Conservation (phyloP, 441 rosid genomes). For the Eruca vesicaria region DNA sequence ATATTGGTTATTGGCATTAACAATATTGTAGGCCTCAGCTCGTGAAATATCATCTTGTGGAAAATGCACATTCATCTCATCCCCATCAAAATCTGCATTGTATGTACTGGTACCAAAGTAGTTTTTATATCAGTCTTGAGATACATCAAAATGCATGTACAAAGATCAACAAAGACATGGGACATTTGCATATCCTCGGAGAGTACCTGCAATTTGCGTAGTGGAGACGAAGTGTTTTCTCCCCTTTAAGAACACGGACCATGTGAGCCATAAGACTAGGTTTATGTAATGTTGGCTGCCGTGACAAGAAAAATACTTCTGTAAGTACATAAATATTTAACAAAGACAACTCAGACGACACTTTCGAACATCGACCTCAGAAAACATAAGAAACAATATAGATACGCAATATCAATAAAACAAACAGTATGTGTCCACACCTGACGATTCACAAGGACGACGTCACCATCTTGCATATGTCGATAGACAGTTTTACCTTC, state of each 20-base stretch:
- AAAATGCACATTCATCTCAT: constrained; percentile 99
- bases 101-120: constrained; percentile 70
- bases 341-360: neutral
- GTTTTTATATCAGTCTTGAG: constrained; percentile 2
- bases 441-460: constrained; percentile 97
- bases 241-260: constrained; percentile 93
- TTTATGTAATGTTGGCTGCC: constrained; percentile 99
- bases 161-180: constrained; percentile 3
- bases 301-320: constrained; percentile 19
- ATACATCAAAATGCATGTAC: constrained; percentile 14
- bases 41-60: constrained; percentile 99
- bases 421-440: constrained; percentile 38
- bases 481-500: constrained; percentile 91
- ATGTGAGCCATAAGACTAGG: constrained; percentile 99
- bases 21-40: constrained; percentile 99
- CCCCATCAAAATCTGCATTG: constrained; percentile 99
- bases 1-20: constrained; percentile 97
- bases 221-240: constrained; percentile 98
- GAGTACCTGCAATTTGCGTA: constrained; percentile 99
- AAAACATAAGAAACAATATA: neutral
- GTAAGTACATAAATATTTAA: constrained; percentile 23
- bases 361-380: neutral
- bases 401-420: neutral
- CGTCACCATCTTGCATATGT: constrained; percentile 94
- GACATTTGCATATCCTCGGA: constrained; percentile 1